These are phyloP conservation scores for Usnea hakonensis DNA, from an alignment of 495 filamentous ascomycete genomes.

Conservation along the genomic window DNA sequence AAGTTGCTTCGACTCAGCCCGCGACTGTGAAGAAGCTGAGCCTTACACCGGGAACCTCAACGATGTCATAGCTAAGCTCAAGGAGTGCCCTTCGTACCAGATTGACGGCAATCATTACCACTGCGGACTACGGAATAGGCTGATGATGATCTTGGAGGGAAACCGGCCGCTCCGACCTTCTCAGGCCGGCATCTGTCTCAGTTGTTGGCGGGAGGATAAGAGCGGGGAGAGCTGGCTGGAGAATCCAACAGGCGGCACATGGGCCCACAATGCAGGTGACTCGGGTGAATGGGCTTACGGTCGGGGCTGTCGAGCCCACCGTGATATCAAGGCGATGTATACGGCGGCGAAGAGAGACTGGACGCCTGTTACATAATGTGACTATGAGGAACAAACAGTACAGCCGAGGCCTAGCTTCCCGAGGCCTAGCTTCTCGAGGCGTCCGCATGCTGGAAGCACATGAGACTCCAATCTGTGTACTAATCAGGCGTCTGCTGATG, in stretches of 20 bases:
- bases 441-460: background rate
- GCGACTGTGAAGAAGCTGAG: constrained; percentile 20
- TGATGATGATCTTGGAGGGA: constrained; percentile 61
- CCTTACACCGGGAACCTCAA: constrained; percentile 36
- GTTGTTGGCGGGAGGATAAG: constrained; percentile 20
- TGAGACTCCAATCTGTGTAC: background rate
- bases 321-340: constrained; percentile 16
- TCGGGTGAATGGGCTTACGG: background rate
- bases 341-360: constrained; percentile 21
- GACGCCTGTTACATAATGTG: constrained; percentile 21
- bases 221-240: constrained; percentile 24
- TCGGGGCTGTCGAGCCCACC: constrained; percentile 12
- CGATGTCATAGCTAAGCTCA: constrained; percentile 45
- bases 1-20: constrained; percentile 25
- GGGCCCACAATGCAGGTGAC: constrained; percentile 4
- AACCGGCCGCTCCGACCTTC: constrained; percentile 37
- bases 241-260: constrained; percentile 12
- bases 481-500: background rate
- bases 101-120: constrained; percentile 69
- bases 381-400: no score
- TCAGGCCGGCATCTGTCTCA: constrained; percentile 19
- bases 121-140: constrained; percentile 62
- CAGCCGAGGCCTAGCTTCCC: no score
- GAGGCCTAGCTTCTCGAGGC: background rate
- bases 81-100: constrained; percentile 66